A percentile compares a stretch with the other conserved stretches of the same genome.
phyloP scores from a whole-genome alignment of 1,139 yeast species.

The Suhomyces terraborum region DNA sequence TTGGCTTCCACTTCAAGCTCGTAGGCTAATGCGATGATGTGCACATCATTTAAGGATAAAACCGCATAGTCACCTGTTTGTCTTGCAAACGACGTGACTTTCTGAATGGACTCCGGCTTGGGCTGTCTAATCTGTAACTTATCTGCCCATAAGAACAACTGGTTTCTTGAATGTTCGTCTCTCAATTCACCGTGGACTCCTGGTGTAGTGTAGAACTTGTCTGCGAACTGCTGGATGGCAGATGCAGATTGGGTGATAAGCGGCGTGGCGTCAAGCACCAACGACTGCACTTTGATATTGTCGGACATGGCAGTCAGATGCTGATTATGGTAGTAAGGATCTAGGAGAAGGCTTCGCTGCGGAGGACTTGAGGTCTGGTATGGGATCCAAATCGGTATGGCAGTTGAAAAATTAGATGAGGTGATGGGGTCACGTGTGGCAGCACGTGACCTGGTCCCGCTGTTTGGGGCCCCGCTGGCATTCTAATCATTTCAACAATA shows the following conservation, averaged over 20 bases:
- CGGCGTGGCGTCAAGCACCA: slow-evolving; percentile 94
- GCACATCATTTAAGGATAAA: slow-evolving; percentile 86
- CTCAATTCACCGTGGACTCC: slow-evolving; percentile 84
- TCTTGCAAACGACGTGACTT: slow-evolving; percentile 74
- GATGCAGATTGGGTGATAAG: slow-evolving; percentile 84
- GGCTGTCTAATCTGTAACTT: slow-evolving; percentile 73
- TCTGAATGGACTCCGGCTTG: slow-evolving; percentile 57
- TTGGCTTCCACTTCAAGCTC: slow-evolving; percentile 74
- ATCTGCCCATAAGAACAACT: slow-evolving; percentile 77
- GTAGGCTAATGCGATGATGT: slow-evolving; percentile 86
- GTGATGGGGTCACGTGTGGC: background rate
- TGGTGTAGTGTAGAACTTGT: slow-evolving; percentile 80
- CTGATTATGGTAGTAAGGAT: background rate
- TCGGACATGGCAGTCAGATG: slow-evolving; percentile 5
- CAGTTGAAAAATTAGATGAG: slow-evolving; percentile 4
- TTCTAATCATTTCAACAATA: background rate
- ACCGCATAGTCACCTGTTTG: slow-evolving; percentile 91
- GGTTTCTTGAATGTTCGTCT: slow-evolving; percentile 82
- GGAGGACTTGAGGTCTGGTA: no score
- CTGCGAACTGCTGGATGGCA: slow-evolving; percentile 68
- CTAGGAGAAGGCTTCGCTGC: no score
- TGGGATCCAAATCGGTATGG: background rate
- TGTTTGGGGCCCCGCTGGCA: background rate
- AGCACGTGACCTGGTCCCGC: background rate
- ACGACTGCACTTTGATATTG: slow-evolving; percentile 25